phyloP scores from a whole-genome alignment of 2,329 filamentous ascomycete species.

The Chalaropsis ovoidea region DNA sequence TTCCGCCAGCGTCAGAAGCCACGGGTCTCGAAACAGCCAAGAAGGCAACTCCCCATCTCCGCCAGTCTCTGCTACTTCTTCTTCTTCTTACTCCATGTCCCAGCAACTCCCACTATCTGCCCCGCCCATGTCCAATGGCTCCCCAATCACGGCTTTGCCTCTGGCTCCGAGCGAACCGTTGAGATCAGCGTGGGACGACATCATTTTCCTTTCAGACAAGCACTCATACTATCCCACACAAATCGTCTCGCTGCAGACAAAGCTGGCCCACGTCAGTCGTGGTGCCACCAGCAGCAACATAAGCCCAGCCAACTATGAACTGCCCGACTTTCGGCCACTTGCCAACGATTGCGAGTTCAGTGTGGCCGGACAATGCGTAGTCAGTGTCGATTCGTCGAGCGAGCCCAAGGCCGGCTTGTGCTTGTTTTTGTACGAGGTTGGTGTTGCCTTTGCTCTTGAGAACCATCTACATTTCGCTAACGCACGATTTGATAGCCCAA shows the following conservation, averaged over 20 bases:
- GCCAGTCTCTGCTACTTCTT: constrained; percentile 9
- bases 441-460: constrained; percentile 24
- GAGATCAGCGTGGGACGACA: constrained; percentile 43
- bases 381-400: constrained; percentile 28
- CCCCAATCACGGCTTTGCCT: neutral
- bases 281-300: constrained; percentile 7
- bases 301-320: constrained; percentile 32
- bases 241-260: constrained; percentile 39
- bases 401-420: constrained; percentile 35
- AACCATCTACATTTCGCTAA: neutral
- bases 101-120: constrained; percentile 20
- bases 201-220: constrained; percentile 35
- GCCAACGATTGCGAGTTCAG: constrained; percentile 34
- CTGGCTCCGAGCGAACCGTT: constrained; percentile 33
- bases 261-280: constrained; percentile 29
- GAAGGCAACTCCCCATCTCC: constrained; percentile 18
- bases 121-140: constrained; percentile 16
- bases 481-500: constrained; percentile 35
- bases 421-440: constrained; percentile 46
- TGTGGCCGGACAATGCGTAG: constrained; percentile 38
- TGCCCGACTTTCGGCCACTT: constrained; percentile 34
- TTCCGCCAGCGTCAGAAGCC: constrained; percentile 28
- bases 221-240: constrained; percentile 34
- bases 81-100: neutral
- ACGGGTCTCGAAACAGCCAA: constrained; percentile 30